Evolutionary conservation across 495 filamentous ascomycete genomes (phyloP), one percentile per base, ranked within the genome.

Genomic region (Podospora pseudoanserina): DNA sequence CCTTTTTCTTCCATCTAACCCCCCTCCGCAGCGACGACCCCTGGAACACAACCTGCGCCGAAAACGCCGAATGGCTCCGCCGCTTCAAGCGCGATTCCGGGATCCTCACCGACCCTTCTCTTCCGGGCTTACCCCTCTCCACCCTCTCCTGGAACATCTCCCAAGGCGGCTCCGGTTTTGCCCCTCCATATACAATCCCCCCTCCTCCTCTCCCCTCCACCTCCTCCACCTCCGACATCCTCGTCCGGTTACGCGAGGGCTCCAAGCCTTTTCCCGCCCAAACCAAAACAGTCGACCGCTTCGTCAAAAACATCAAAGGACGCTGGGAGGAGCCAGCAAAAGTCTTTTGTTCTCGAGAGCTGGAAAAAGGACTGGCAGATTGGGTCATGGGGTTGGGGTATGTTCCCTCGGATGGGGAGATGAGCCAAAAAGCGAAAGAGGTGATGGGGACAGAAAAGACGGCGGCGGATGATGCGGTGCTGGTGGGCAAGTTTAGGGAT

Each of bases 21-120:
- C 65, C 74, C 53, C 64, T 78, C 20, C 28, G 3, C 66, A 84
- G 82, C 67, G 87, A 89, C 73, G 90, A 91, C 72, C 84, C 87
- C 4, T 91, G 88, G 88, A 91, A 91, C 74, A 87, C 90, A 76
- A 92, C 90, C 0, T 87, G 88, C 15, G 89, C 89, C 53, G 89
- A 92, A 74, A 91, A 92, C 68, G 81, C 84, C 20, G 83, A 90
- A 58, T 92, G 90, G 90, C 82, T 92, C 2, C 84, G 85, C 67
- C 80, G 89, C 53, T 85, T 92, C 73, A 92, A 92, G 74, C 86
- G 87, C 4, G 85, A 88, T 69, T 81, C 80, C 53, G 88, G 88
- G 9, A 79, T 91, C 60, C 76, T 84, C 2, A 77, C 81, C 0
- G 32, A 63, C 61, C 19, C 19, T 26, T 73, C 74, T 11, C 78